These are phyloP conservation scores for Syzygium syzygioides DNA, from an alignment of 441 rosid genomes.

Conservation along the genomic window DNA sequence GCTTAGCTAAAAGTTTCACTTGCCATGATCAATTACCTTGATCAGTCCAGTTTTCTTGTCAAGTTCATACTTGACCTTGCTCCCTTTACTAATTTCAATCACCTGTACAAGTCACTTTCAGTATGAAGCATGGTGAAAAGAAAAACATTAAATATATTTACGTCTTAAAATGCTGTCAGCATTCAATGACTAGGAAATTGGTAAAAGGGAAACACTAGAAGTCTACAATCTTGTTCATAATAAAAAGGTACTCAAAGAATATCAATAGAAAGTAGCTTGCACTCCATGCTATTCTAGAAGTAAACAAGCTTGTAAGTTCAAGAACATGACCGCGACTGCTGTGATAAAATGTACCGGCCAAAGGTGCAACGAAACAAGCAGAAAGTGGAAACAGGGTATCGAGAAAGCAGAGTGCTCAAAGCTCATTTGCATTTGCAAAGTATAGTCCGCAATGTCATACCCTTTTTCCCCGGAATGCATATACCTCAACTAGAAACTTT, in stretches of 20 bases:
- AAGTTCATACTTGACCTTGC: constrained; percentile 21
- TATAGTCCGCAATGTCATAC: background rate
- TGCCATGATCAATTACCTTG: constrained; percentile 7
- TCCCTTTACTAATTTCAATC: constrained; percentile 17
- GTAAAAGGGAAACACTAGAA: background rate
- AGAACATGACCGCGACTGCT: background rate
- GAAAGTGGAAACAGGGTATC: background rate
- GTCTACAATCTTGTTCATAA: background rate
- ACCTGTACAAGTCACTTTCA: constrained; percentile 7
- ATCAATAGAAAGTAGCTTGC: background rate
- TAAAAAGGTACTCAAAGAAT: background rate
- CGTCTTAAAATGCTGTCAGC: background rate
- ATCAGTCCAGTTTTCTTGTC: constrained; percentile 19
- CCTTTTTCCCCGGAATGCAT: background rate
- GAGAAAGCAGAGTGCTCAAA: background rate
- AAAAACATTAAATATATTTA: background rate
- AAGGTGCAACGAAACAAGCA: background rate
- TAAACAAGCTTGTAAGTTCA: background rate
- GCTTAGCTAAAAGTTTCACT: background rate
- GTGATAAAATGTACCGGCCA: background rate
- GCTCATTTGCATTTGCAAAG: background rate
- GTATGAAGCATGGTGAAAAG: background rate
- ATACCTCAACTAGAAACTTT: background rate
- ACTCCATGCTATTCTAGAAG: background rate
- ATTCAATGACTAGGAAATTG: background rate